These are phyloP conservation scores for Arctium minus DNA, from an alignment of 129 eudicot genomes.

Conservation along the genomic window DNA sequence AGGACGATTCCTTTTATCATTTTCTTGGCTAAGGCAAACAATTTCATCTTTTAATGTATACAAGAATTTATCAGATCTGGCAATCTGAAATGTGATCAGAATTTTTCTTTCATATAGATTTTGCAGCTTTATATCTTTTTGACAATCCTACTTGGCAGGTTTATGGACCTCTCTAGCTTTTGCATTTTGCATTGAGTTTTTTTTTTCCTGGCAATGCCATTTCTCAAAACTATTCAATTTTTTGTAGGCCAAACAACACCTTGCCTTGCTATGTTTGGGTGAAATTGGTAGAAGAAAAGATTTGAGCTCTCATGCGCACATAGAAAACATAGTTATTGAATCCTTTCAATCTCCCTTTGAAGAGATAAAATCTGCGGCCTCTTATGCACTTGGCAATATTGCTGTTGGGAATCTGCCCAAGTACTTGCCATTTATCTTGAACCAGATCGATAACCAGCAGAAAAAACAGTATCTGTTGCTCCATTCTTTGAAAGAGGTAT, in stretches of 20 bases:
- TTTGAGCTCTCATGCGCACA: conserved; percentile 80
- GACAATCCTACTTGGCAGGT: not conserved
- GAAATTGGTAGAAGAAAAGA: conserved; percentile 98
- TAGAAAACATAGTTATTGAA: conserved; percentile 87
- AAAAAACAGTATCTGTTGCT: conserved; percentile 91
- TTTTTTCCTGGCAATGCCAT: not conserved
- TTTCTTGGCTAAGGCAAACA: not conserved
- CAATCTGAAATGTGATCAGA: not conserved
- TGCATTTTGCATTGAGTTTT: not conserved
- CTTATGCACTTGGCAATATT: conserved; percentile 98
- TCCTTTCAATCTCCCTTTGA: conserved; percentile 98
- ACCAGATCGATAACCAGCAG: conserved; percentile 98
- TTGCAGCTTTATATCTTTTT: not conserved
- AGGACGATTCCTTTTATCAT: not conserved
- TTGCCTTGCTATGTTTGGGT: conserved; percentile 93
- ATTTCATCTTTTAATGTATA: not conserved
- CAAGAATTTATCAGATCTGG: not conserved
- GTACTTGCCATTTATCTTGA: conserved; percentile 89
- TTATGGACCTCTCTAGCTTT: not conserved
- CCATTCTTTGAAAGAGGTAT: conserved; percentile 96
- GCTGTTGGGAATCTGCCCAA: conserved; percentile 93
- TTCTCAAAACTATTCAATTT: not conserved
- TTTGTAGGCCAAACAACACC: conserved; percentile 82
- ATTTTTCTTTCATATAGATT: not conserved
- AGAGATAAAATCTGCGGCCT: conserved; percentile 98